phyloP scores from a whole-genome alignment of 1,284 basidiomycete genomes.

The Leccinum fallax region DNA sequence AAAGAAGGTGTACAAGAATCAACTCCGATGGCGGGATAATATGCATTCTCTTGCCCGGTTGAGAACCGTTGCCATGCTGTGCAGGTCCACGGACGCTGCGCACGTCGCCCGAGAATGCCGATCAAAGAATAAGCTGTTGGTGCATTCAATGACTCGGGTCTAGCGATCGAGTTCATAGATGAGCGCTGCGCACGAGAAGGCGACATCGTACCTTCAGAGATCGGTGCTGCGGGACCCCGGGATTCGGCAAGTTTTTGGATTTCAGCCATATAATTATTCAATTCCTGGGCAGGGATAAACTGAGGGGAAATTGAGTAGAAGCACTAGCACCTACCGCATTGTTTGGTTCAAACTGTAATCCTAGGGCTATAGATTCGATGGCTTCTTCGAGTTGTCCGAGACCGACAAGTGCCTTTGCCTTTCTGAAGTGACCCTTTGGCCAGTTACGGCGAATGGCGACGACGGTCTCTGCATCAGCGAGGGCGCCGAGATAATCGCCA shows the following conservation, averaged over 20 bases:
- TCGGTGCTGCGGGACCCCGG: slow-evolving; percentile 10
- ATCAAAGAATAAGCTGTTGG: slow-evolving; percentile 2
- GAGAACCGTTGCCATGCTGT: slow-evolving; percentile 14
- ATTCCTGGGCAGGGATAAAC: slow-evolving; percentile 26
- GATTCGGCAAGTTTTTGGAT: slow-evolving; percentile 28
- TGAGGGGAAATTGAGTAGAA: not conserved
- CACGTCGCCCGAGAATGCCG: slow-evolving; percentile 6
- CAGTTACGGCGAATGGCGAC: slow-evolving; percentile 84
- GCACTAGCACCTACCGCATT: slow-evolving; percentile 56
- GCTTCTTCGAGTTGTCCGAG: slow-evolving; percentile 77
- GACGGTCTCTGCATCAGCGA: slow-evolving; percentile 92
- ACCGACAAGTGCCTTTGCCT: slow-evolving; percentile 85
- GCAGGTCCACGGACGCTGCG: slow-evolving; percentile 19
- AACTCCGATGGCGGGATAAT: slow-evolving; percentile 11
- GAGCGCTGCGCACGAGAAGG: not conserved
- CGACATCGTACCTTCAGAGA: slow-evolving; percentile 1
- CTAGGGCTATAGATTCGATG: slow-evolving; percentile 79
- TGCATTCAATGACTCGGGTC: slow-evolving; percentile 6
- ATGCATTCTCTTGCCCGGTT: slow-evolving; percentile 21
- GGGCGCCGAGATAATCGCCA: slow-evolving; percentile 78
- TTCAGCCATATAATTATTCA: slow-evolving; percentile 36
- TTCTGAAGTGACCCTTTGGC: slow-evolving; percentile 96
- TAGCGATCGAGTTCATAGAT: not conserved
- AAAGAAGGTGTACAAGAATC: slow-evolving; percentile 5
- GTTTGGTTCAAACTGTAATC: slow-evolving; percentile 87